These are phyloP conservation scores for Pichia deserticola DNA, from an alignment of 805 yeast genomes.

Conservation along the genomic window DNA sequence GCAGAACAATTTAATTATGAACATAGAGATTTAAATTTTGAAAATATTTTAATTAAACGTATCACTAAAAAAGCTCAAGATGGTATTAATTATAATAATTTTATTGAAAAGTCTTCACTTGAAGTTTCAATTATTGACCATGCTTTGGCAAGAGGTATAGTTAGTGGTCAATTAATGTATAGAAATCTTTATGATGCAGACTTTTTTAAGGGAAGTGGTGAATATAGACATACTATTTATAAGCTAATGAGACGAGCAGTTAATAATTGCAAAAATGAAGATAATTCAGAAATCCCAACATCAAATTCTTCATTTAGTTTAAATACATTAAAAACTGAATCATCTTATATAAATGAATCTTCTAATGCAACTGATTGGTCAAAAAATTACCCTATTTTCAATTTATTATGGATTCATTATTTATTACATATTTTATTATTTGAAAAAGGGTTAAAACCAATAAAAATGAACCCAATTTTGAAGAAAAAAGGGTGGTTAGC, in stretches of 20 bases:
- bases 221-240: constrained; percentile 55
- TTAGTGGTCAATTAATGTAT: constrained; percentile 29
- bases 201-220: constrained; percentile 53
- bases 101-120: constrained; percentile 8
- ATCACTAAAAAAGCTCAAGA: background rate
- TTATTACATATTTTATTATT: constrained; percentile 43
- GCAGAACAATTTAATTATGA: constrained; percentile 55
- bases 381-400: constrained; percentile 39
- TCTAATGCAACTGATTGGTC: constrained; percentile 33
- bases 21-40: constrained; percentile 66
- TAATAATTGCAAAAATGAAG: constrained; percentile 21
- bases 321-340: constrained; percentile 3
- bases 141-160: constrained; percentile 44
- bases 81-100: background rate
- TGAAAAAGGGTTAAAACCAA: constrained; percentile 28
- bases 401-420: constrained; percentile 59
- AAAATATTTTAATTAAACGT: constrained; percentile 46
- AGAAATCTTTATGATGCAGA: constrained; percentile 60
- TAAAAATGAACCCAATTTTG: constrained; percentile 21
- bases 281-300: constrained; percentile 8
- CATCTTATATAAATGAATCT: background rate
- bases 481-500: constrained; percentile 14
- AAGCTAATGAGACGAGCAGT: constrained; percentile 35
- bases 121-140: constrained; percentile 50
- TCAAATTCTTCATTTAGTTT: constrained; percentile 3